Evolutionary conservation across 208 protist genomes (phyloP).

Genomic region (Phytomonas sp.): DNA sequence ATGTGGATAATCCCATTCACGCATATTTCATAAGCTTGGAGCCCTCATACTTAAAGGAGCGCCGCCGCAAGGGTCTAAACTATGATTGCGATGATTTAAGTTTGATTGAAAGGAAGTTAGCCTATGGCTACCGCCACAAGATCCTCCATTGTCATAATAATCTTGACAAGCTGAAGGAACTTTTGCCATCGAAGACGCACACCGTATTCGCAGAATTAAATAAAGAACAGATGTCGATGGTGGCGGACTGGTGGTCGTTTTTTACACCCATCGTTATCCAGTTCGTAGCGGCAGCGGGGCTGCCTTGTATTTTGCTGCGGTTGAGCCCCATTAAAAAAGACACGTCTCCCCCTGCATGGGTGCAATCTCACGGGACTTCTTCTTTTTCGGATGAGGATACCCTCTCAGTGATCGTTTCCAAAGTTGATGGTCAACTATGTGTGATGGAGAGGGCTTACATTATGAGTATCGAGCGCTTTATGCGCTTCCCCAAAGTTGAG

Average conservation of each 20-base stretch:
- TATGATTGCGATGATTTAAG: slow-evolving; percentile 60
- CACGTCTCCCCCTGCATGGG: slow-evolving; percentile 12
- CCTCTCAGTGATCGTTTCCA: slow-evolving; percentile 28
- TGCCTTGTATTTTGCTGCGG: slow-evolving; percentile 37
- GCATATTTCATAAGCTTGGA: slow-evolving; percentile 71
- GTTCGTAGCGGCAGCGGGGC: slow-evolving; percentile 65
- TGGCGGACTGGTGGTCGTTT: slow-evolving; percentile 19
- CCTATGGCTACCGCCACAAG: slow-evolving; percentile 52
- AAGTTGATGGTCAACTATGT: slow-evolving; percentile 37
- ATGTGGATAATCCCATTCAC: slow-evolving; percentile 40
- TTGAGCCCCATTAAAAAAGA: slow-evolving; percentile 18
- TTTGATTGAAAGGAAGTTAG: slow-evolving; percentile 59
- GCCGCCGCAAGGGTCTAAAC: slow-evolving; percentile 25
- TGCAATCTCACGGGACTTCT: slow-evolving; percentile 14
- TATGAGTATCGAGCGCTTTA: slow-evolving; percentile 61
- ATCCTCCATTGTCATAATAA: slow-evolving; percentile 12
- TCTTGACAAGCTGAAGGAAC: neutral
- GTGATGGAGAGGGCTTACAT: slow-evolving; percentile 58
- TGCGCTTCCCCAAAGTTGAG: slow-evolving; percentile 63
- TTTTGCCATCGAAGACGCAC: neutral
- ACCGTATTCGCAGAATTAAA: neutral
- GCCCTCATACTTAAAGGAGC: slow-evolving; percentile 42
- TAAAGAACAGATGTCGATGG: neutral
- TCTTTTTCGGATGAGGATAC: slow-evolving; percentile 24
- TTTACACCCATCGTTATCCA: slow-evolving; percentile 36